Base-by-base conservation (phyloP, 768 basidiomycete species). In the Leccinellum albellum region DNA sequence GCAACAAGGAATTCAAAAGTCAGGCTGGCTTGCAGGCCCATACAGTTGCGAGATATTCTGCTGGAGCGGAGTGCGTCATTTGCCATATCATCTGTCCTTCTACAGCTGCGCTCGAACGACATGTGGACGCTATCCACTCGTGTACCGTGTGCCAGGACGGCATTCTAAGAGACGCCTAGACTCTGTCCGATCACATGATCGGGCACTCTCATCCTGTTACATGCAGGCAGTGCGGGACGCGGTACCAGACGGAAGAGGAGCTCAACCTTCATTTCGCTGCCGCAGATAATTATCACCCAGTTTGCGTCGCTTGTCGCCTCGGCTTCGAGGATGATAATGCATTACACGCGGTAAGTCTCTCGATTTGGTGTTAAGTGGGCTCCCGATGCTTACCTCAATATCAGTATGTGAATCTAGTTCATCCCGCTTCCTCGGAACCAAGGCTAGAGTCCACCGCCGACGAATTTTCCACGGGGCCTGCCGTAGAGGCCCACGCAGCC, bases 191-290 rank as follows among this genome's bases (percentile, higher is more conserved):
- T 44, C 70, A 72, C 57, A 61, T 66, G 58, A 23, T 57, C 35
- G 68, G 64, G 24, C 71, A 72, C 52, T 59, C 69, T 20, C 67
- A 59, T 59, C 65, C 67, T 26, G 35, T 69, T 46, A 44, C 33
- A 40, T 72, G 71, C 62, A 68, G 63, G 60, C 57, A 23, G 44
- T 73, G 71, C 48, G 64, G 69, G 31, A 68, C 72, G 20, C 73
- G 64, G 50, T 72, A 70, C 51, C 62, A 44, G 51, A 66, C 70
- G 10, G 73, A 76, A 40, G 79, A 78, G 17, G 73, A 71, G 1
- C 67, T 74, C 6, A 61, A 54, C 7, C 56, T 63, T 37, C 80
- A 82, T 58, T 79, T 78, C 51, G 61, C 60, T 32, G 68, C 73
- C 12, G 72, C 75, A 4, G 62, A 70, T 17, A 70, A 72, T 46